These are phyloP conservation scores for Margaritispora aquatica DNA, from an alignment of 495 filamentous ascomycete genomes.

Conservation along the genomic window DNA sequence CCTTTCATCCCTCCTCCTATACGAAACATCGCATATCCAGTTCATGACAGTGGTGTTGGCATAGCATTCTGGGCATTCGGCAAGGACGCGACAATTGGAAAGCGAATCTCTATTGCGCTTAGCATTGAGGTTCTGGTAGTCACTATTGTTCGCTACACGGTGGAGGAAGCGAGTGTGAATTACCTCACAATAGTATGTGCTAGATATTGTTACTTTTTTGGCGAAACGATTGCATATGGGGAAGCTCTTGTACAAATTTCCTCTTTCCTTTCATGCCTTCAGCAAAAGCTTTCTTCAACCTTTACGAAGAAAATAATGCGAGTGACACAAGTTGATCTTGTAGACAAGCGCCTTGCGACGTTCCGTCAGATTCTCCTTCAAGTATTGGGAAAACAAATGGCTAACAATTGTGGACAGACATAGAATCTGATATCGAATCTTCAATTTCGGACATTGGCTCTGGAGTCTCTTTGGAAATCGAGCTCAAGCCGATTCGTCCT, in stretches of 20 bases:
- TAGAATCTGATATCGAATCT: background rate
- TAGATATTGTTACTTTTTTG: background rate
- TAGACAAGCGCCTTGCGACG: background rate
- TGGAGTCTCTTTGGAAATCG: background rate
- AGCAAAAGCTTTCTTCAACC: background rate
- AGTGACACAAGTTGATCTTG: background rate
- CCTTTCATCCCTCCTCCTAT: background rate
- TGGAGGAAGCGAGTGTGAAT: constrained; percentile 8
- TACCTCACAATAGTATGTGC: constrained; percentile 19
- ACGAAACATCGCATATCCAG: background rate
- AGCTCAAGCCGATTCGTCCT: background rate
- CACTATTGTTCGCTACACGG: constrained; percentile 4
- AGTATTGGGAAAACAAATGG: background rate
- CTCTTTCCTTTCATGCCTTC: background rate
- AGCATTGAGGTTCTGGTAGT: constrained; percentile 5
- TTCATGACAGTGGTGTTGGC: background rate
- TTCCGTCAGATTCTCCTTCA: background rate
- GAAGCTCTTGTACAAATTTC: background rate
- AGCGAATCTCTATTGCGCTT: background rate
- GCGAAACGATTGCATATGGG: background rate
- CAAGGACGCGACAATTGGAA: constrained; percentile 8
- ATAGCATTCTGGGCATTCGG: background rate
- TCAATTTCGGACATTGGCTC: background rate
- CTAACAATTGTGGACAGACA: background rate
- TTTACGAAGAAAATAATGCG: background rate